These are phyloP conservation scores for Choricystis sp. DNA, from an alignment of 139 green algal genomes.

Conservation along the genomic window DNA sequence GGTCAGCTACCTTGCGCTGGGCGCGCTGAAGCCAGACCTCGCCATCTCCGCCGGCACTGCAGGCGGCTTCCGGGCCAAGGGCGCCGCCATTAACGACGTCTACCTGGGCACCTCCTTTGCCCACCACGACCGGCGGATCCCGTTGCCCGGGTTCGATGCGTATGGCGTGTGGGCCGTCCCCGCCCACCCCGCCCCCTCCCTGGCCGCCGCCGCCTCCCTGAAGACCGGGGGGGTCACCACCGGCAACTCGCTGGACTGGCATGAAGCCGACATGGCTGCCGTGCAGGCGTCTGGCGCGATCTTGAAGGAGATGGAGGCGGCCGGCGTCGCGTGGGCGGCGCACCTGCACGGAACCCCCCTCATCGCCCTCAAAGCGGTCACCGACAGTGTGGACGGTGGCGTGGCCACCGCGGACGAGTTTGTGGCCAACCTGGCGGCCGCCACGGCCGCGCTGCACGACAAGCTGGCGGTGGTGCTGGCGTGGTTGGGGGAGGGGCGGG, in stretches of 20 bases:
- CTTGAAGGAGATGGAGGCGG: conserved; percentile 95
- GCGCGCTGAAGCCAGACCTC: conserved; percentile 66
- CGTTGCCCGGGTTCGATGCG: conserved; percentile 58
- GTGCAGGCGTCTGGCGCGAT: conserved; percentile 50
- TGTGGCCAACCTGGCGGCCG: conserved; percentile 77
- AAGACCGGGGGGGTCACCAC: conserved; percentile 50
- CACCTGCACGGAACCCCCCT: conserved; percentile 49
- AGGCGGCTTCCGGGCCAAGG: conserved; percentile 76
- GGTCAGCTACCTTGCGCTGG: conserved; percentile 63
- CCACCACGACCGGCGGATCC: conserved; percentile 91
- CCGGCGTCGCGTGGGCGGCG: conserved; percentile 56
- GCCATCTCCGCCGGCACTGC: conserved; percentile 77
- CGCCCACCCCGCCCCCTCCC: conserved; percentile 23
- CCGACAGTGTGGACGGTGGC: conserved; percentile 90
- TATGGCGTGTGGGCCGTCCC: conserved; percentile 34
- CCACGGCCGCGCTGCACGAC: conserved; percentile 57
- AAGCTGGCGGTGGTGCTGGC: conserved; percentile 51
- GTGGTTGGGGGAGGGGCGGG: conserved; percentile 64
- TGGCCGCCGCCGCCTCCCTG: conserved; percentile 33
- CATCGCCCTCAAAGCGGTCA: conserved; percentile 68
- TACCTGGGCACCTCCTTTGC: conserved; percentile 57
- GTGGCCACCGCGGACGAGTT: conserved; percentile 74
- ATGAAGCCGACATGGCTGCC: conserved; percentile 54
- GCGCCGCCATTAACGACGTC: conserved; percentile 78
- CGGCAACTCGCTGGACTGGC: conserved; percentile 82